phyloP scores from a whole-genome alignment of 305 asterid species.

The Rubia tinctorum region DNA sequence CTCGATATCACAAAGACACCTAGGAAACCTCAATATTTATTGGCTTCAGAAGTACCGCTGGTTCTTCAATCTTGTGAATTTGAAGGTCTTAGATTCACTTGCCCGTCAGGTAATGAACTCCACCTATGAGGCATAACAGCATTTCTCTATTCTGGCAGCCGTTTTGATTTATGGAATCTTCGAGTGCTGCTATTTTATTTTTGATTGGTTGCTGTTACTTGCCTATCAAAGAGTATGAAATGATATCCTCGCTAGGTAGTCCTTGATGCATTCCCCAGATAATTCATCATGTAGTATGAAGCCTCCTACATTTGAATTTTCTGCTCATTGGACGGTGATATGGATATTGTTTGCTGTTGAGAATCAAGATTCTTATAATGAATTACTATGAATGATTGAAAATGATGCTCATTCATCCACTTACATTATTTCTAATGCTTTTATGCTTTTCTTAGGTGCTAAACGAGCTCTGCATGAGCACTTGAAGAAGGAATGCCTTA shows the following conservation, averaged over 20 bases:
- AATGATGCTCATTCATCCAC: not conserved
- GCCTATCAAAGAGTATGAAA: not conserved
- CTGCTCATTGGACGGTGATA: not conserved
- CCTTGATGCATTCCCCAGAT: not conserved
- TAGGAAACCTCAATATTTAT: slow-evolving; percentile 84
- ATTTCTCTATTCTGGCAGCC: not conserved
- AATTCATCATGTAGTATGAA: not conserved
- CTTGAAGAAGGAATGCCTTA: slow-evolving; percentile 69
- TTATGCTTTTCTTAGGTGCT: slow-evolving; percentile 49
- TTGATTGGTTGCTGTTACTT: not conserved
- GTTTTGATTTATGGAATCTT: slow-evolving; percentile 8
- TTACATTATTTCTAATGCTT: slow-evolving; percentile 15
- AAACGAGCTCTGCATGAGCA: slow-evolving; percentile 61
- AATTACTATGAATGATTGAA: not conserved
- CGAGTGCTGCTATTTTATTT: not conserved
- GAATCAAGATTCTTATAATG: not conserved
- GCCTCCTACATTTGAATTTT: not conserved
- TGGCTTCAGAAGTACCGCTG: slow-evolving; percentile 91
- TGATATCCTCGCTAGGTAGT: not conserved
- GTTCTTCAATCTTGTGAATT: slow-evolving; percentile 96
- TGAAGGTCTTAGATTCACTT: slow-evolving; percentile 67
- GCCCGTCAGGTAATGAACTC: slow-evolving; percentile 65
- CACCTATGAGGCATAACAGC: not conserved
- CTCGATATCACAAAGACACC: slow-evolving; percentile 68
- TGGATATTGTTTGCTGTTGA: not conserved